Base-by-base conservation (phyloP, 2,329 filamentous ascomycete genomes). In the Neofusicoccum laricinum region DNA sequence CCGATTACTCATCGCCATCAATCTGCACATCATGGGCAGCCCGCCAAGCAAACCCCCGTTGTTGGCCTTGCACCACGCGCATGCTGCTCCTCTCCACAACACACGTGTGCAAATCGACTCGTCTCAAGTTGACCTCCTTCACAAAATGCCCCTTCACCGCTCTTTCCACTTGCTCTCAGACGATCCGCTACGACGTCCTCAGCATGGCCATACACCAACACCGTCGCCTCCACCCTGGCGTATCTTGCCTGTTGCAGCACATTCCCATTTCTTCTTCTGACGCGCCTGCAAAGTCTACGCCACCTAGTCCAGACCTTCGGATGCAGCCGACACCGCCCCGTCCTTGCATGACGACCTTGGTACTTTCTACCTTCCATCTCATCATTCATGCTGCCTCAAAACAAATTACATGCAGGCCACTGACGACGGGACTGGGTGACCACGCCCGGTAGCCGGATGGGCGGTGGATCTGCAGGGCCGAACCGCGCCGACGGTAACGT, bases 391-490 rank as follows among this genome's bases (percentile, higher is more conserved):
- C 53, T 7, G 53, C 32, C 38, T 43, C 21, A 32, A 21, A 25
- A 41, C 17, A 43, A 12, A 41, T 25, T 21, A 14, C 11, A 40
- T 38, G 36, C 19, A 41, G 30, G 36, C 14, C 55, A 36, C 12
- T 15, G 7, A 12, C 5, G 19, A 57, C 38, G 36, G 25, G 25
- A 32, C 38, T 14, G 15, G 53, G 21, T 15, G n/a, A 36, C 7
- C 8, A 41, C 11, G 34, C 55, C 30, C 30, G 53, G 38, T 11
- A 41, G 17, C 17, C 36, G 53, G 53, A 43, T 17, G n/a, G 15
- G 40, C 40, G 41, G 55, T 25, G 55, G 55, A 59, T 59, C 55
- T 45, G 55, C 55, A 59, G 55, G 40, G 41, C 55, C 55, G 55
- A 46, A 59, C 55, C 55, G 55, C 40, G 41, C 55, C 34, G 41